Base-by-base conservation (phyloP, 768 basidiomycete species). In the Russula sp. region DNA sequence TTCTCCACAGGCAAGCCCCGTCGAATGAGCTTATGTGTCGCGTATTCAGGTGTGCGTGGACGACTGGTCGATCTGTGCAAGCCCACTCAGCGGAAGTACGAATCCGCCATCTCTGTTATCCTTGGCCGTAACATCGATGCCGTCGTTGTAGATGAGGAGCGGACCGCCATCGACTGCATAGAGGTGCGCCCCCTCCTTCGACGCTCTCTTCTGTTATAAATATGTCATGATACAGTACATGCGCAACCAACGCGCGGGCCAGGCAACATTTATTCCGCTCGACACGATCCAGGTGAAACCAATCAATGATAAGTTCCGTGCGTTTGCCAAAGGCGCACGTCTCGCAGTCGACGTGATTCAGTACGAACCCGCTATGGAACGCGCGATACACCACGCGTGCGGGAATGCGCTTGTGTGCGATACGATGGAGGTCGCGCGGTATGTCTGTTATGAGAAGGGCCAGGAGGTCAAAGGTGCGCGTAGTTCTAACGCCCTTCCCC, bases 261-360 rank as follows among this genome's bases (percentile, higher is more conserved):
- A 94, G 74, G 96, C 96, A 13, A 99, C 97, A 0, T 98, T 98
- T 76, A 89, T 99, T 49, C 97, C 97, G 0, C 85, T 99, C n/a
- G 96, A 98, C 72, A 95, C 93, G 9, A 96, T 98, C 66, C 91
- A 93, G 70, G 88, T 88, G 38, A 98, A 96, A 72, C 86, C 93
- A 2, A 80, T 93, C 65, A 93, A 94, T 66, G 97, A 98, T 75
- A 94, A 93, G 72, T 93, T 90, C 75, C 86, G 97, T 25, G 87
- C 88, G 6, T 92, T 95, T 69, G 91, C 88, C 2, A 91, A 93
- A 67, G 83, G 83, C 10, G 82, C 84, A 0, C 75, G 83, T 9
- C 74, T 86, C 7, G 84, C 83, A 0, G 78, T 85, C 52, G 84
- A 86, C 65, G 79, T 84, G 35, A 81, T 86, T 59, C 73, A 81